These are phyloP conservation scores for Trichoderma sp. DNA, from an alignment of 2,329 filamentous ascomycete species.

Conservation along the genomic window DNA sequence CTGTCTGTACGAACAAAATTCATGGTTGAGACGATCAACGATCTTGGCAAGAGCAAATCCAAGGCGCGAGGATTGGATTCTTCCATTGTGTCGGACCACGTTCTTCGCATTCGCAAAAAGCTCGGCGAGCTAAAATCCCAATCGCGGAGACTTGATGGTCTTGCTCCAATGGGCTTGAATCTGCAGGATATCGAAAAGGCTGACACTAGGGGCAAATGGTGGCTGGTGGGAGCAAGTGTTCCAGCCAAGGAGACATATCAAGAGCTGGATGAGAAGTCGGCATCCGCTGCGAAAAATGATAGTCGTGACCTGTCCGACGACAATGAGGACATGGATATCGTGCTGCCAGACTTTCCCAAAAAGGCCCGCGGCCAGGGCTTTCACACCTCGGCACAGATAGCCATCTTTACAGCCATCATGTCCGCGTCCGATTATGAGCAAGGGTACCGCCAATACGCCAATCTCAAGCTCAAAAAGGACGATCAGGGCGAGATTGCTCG, in stretches of 20 bases:
- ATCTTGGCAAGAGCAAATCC: constrained; percentile 90
- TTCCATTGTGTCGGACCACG: constrained; percentile 75
- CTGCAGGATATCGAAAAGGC: constrained; percentile 80
- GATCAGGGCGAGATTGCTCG: constrained; percentile 85
- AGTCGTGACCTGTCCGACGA: constrained; percentile 42
- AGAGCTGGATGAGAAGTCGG: constrained; percentile 30
- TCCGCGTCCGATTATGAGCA: constrained; percentile 83
- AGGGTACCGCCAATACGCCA: constrained; percentile 75
- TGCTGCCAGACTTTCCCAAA: constrained; percentile 67
- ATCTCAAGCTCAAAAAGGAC: constrained; percentile 81
- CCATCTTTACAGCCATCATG: constrained; percentile 92
- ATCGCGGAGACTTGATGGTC: constrained; percentile 64
- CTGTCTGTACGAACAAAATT: constrained; percentile 89
- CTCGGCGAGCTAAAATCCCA: constrained; percentile 72
- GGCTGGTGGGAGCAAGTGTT: constrained; percentile 97
- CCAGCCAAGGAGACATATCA: constrained; percentile 42
- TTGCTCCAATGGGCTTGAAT: constrained; percentile 79
- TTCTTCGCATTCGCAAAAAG: constrained; percentile 84
- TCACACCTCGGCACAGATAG: constrained; percentile 81
- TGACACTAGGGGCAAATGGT: constrained; percentile 94
- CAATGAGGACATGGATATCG: constrained; percentile 49
- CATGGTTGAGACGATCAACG: constrained; percentile 95
- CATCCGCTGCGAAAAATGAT: constrained; percentile 31
- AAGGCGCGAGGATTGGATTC: constrained; percentile 74
- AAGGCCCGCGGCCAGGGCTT: constrained; percentile 82